Percentiles rank a stretch among this genome's conserved stretches.
Conservation (phyloP, 495 filamentous ascomycete species). For the Friedmanniomyces endolithicus region DNA sequence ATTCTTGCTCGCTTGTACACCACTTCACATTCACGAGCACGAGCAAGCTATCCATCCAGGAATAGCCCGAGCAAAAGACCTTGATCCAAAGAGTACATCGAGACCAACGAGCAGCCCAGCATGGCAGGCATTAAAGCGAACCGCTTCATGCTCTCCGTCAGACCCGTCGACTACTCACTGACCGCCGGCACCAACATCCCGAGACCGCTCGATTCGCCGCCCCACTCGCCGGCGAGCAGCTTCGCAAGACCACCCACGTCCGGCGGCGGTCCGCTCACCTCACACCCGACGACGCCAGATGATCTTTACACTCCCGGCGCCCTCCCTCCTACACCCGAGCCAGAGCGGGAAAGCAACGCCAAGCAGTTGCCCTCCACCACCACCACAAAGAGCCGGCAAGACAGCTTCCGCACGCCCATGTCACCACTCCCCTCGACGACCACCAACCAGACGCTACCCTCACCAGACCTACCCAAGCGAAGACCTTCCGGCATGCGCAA, state of each 20-base stretch:
- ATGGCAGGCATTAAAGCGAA: conserved; percentile 7
- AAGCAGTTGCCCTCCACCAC: conserved; percentile 3
- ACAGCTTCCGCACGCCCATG: conserved; percentile 14
- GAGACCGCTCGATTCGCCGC: conserved; percentile 26
- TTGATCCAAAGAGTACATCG: too few relatives aligned
- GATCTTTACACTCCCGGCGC: conserved; percentile 2
- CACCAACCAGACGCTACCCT: neutral
- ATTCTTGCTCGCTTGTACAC: neutral
- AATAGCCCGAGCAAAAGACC: too few relatives aligned
- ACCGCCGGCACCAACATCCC: conserved; percentile 31
- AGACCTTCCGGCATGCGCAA: conserved; percentile 27
- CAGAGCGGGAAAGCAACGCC: neutral
- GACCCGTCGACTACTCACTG: conserved; percentile 29
- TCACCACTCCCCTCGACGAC: conserved; percentile 18
- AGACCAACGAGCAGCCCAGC: neutral
- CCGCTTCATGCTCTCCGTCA: conserved; percentile 24
- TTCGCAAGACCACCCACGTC: conserved; percentile 27
- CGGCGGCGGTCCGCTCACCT: conserved; percentile 30
- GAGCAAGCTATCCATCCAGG: too few relatives aligned
- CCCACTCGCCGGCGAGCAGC: conserved; percentile 10
- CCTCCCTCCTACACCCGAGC: conserved; percentile 8
- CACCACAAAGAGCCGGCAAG: neutral
- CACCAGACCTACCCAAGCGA: conserved; percentile 4
- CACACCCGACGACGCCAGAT: conserved; percentile 29
- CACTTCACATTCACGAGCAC: too few relatives aligned